Evolutionary conservation across 2,329 filamentous ascomycete species (phyloP), one percentile per base, ranked within the genome.

Genomic region (Claviceps sp.): DNA sequence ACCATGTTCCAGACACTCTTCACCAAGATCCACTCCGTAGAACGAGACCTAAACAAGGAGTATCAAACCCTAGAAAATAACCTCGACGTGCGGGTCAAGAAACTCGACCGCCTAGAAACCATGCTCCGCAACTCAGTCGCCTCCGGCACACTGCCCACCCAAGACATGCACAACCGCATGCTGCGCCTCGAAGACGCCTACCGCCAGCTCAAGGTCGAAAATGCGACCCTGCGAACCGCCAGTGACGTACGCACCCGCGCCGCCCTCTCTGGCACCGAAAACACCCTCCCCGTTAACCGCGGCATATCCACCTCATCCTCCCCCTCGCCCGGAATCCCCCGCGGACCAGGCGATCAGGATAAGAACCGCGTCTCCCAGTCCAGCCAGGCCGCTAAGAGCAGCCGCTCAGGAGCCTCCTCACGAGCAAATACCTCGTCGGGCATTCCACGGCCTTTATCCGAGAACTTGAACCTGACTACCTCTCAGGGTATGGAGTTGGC

Each of bases 11-110:
- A 79, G 18, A 79, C 81, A 8, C 95, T 95, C 72, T 85, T 87
- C 61, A 74, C 77, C 41, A 84, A 88, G 54, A 87, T 96, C 63
- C 86, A 87, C 61, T 74, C 76, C 6, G 83, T 96, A n/a, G 93
- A 98, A 66, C 83, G 86, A 48, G 87, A 95, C 55, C 71, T 97
- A n/a, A 85, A 84, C 71, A 87, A 88, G 56, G 90, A 97, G 62
- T 97, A 96, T 62, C 86, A 94, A 61, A 80, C 78, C 0, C 75
- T 98, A 1, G 89, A 96, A 66, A 82, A 82, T 59, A 86, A 82
- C 40, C 79, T 96, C 30, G 87, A 93, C 51, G 70, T 82, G 26
- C 83, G 89, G 16, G 78, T 84, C 54, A 93, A 94, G 71, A 88
- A 88, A 59, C 78, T 98, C 34, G 91, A 97, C 57, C 81, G 86